Evolutionary conservation across 106 monocot genomes (phyloP), one percentile per base, ranked within the genome.

Genomic region (Phalaenopsis aphrodite): DNA sequence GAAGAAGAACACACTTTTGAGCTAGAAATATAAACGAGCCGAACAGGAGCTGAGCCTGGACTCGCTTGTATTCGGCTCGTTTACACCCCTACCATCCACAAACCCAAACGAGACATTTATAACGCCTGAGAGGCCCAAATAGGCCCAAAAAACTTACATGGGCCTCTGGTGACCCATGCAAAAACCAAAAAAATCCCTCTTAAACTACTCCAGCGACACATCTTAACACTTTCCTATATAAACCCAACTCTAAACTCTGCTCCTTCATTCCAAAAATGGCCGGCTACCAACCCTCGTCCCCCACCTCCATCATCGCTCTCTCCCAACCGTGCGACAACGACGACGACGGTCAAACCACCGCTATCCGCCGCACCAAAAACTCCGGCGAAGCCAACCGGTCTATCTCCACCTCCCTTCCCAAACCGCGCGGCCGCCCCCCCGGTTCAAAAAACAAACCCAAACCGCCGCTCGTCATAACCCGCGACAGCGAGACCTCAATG

Each of bases 391-490:
- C 55, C 24, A 6, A 5, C 52, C 5, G 47, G 9, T 30, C 77
- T 9, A 38, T n/a, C 16, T 71, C 71, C 14, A 21, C 75, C 72
- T 17, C 36, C 12, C 42, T 3, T 17, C 56, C 75, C 5, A 82
- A 77, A 65, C 65, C 82, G 24, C 76, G 82, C 5, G 82, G 82
- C 41, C 47, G 82, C 10, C 82, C 82, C 14, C 52, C 75, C 41
- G 81, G 81, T 8, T 81, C 81, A 6, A 81, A 81, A 61, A 81
- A 82, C 82, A 82, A 82, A 67, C 82, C 77, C 11, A 82, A 82
- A 49, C 77, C 82, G 8, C 82, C 77, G 12, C 36, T 81, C 15
- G 74, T 82, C 8, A 67, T 82, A 45, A 82, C 65, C 15, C 76
- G 36, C 5, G 77, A 77, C 18, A 79, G 66, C 15, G 18, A 41